phyloP scores from a whole-genome alignment of 1,284 basidiomycete genomes.

The Austroboletus novae-zelandiae region DNA sequence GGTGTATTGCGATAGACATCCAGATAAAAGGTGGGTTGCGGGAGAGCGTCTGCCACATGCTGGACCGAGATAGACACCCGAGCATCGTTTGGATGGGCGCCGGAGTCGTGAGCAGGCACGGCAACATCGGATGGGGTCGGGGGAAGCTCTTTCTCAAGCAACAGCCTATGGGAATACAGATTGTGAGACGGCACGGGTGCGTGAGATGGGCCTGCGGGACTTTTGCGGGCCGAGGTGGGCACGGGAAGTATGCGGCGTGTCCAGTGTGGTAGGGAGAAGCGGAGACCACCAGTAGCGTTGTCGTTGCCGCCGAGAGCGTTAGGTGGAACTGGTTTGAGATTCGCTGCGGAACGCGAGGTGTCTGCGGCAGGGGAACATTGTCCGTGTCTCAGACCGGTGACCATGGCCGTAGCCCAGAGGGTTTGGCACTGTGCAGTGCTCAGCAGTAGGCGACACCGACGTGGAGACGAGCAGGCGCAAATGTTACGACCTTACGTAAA shows the following conservation, averaged over 20 bases:
- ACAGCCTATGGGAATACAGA: constrained; percentile 23
- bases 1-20: constrained; percentile 25
- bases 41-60: constrained; percentile 10
- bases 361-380: constrained; percentile 18
- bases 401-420: constrained; percentile 29
- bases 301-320: background rate
- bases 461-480: too few relatives aligned
- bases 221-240: constrained; percentile 25
- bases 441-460: too few relatives aligned
- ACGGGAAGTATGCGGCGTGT: constrained; percentile 46
- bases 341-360: constrained; percentile 9
- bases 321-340: constrained; percentile 5
- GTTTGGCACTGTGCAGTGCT: too few relatives aligned
- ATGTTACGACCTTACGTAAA: too few relatives aligned
- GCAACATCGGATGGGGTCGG: constrained; percentile 46
- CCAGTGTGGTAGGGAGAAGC: constrained; percentile 67
- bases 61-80: constrained; percentile 20
- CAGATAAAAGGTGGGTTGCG: constrained; percentile 19
- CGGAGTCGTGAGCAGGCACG: background rate
- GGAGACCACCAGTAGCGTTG: constrained; percentile 23
- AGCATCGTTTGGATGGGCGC: constrained; percentile 9
- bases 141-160: constrained; percentile 64
- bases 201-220: constrained; percentile 15
- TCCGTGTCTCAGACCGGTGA: constrained; percentile 32
- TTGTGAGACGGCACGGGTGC: constrained; percentile 32